These are phyloP conservation scores for Jaltomata sinuosa DNA, from an alignment of 257 asterid species.

Conservation along the genomic window DNA sequence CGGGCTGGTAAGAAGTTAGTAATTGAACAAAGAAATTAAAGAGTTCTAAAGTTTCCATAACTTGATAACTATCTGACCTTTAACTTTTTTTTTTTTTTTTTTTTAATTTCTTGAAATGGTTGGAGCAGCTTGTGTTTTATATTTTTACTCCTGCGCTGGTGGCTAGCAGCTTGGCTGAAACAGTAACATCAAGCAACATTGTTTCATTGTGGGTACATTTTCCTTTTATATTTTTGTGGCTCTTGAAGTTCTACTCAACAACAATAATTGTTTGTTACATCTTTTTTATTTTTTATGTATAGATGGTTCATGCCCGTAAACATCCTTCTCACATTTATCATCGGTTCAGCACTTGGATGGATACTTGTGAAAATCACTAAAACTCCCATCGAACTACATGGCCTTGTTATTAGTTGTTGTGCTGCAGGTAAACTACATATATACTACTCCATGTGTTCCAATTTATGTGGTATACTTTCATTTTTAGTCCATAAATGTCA, in stretches of 20 bases:
- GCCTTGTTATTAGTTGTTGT: conserved; percentile 32
- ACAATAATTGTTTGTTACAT: too few relatives aligned
- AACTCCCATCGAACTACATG: conserved; percentile 18
- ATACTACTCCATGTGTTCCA: too few relatives aligned
- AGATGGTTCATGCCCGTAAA: conserved; percentile 39
- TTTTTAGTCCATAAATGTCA: too few relatives aligned
- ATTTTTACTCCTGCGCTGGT: conserved; percentile 24
- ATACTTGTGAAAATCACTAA: conserved; percentile 17
- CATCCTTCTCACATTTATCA: conserved; percentile 17
- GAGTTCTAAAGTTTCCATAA: not conserved
- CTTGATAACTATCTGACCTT: not conserved
- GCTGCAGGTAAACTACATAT: conserved; percentile 16
- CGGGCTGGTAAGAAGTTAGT: not conserved
- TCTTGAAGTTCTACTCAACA: too few relatives aligned
- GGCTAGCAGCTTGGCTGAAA: conserved; percentile 21
- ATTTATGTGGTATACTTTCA: too few relatives aligned
- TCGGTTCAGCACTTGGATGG: conserved; percentile 33
- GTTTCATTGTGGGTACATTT: conserved; percentile 10
- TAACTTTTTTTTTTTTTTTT: not conserved
- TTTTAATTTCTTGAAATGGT: too few relatives aligned
- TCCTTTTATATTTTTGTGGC: not conserved
- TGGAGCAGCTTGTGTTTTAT: conserved; percentile 26
- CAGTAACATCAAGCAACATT: conserved; percentile 18
- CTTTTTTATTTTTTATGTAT: not conserved
- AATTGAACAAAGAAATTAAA: not conserved